Evolutionary conservation across 257 asterid genomes (phyloP).

Genomic region (Verbascum thapsus): DNA sequence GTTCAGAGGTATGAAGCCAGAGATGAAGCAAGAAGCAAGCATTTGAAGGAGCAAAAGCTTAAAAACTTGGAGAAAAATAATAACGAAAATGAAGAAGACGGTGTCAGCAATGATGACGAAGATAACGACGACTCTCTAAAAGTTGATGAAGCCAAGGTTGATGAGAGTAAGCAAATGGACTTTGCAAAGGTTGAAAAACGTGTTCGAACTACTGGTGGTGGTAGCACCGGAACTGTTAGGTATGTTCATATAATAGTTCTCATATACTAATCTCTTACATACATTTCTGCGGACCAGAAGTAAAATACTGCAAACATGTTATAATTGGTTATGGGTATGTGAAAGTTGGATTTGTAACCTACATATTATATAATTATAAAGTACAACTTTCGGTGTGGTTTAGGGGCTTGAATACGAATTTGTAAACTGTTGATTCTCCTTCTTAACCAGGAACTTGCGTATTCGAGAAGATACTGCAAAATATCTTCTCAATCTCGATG

Average conservation of each 20-base stretch:
- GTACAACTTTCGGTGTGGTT: too few relatives aligned
- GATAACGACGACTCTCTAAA: slow-evolving; percentile 64
- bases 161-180: slow-evolving; percentile 99
- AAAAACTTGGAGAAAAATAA: slow-evolving; percentile 83
- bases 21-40: slow-evolving; percentile 90
- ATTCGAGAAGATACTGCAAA: slow-evolving; percentile 97
- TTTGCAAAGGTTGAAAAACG: slow-evolving; percentile 98
- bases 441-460: slow-evolving; percentile 73
- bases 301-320: neutral
- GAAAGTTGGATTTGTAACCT: neutral
- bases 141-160: slow-evolving; percentile 95
- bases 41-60: slow-evolving; percentile 83
- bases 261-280: neutral
- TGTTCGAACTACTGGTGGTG: slow-evolving; percentile 99
- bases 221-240: slow-evolving; percentile 99
- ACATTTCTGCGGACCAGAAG: neutral
- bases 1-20: slow-evolving; percentile 85
- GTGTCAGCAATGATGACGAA: slow-evolving; percentile 84
- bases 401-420: slow-evolving; percentile 4
- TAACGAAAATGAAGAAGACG: slow-evolving; percentile 56
- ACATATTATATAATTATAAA: neutral
- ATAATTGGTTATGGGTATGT: neutral
- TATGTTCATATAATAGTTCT: slow-evolving; percentile 23
- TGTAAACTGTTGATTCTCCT: slow-evolving; percentile 12
- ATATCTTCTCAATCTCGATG: slow-evolving; percentile 94